Evolutionary conservation across 768 basidiomycete species (phyloP).

Genomic region (Steccherinum ochraceum): DNA sequence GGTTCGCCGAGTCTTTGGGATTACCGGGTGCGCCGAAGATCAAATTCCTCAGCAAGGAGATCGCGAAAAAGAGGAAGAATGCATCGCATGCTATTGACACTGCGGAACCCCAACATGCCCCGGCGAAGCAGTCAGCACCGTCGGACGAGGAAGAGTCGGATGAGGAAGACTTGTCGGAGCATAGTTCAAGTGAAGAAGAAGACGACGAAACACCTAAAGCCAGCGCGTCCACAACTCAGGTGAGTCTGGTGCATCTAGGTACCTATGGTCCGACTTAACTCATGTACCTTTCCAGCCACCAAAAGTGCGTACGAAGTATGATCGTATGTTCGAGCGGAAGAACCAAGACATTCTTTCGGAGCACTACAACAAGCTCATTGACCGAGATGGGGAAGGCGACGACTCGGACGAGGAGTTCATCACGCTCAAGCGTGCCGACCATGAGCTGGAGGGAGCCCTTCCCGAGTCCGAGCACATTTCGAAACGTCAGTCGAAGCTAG

Average conservation of each 20-base stretch:
- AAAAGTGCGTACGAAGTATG: slow-evolving; percentile 84
- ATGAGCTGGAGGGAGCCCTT: slow-evolving; percentile 47
- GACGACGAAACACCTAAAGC: slow-evolving; percentile 11
- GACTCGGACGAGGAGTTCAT: slow-evolving; percentile 78
- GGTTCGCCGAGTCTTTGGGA: slow-evolving; percentile 85
- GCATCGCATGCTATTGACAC: slow-evolving; percentile 41
- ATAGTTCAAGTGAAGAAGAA: slow-evolving; percentile 23
- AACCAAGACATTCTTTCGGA: slow-evolving; percentile 89
- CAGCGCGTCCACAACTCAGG: background rate
- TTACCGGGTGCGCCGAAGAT: slow-evolving; percentile 94
- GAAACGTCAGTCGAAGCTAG: slow-evolving; percentile 78
- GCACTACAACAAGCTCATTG: slow-evolving; percentile 86
- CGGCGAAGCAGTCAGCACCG: slow-evolving; percentile 10
- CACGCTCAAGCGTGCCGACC: slow-evolving; percentile 87
- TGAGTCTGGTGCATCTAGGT: no score
- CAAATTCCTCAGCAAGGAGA: slow-evolving; percentile 70
- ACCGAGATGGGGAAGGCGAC: slow-evolving; percentile 46
- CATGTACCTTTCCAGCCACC: slow-evolving; percentile 29
- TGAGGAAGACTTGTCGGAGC: slow-evolving; percentile 16
- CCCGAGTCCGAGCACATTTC: slow-evolving; percentile 53
- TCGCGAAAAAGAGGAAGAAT: slow-evolving; percentile 75
- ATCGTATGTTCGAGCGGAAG: slow-evolving; percentile 95
- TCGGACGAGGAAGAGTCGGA: slow-evolving; percentile 21
- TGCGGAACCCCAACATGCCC: slow-evolving; percentile 11
- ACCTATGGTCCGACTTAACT: no score